Conservation (phyloP, 139 green algal genomes). For the Picocystis salinarum region DNA sequence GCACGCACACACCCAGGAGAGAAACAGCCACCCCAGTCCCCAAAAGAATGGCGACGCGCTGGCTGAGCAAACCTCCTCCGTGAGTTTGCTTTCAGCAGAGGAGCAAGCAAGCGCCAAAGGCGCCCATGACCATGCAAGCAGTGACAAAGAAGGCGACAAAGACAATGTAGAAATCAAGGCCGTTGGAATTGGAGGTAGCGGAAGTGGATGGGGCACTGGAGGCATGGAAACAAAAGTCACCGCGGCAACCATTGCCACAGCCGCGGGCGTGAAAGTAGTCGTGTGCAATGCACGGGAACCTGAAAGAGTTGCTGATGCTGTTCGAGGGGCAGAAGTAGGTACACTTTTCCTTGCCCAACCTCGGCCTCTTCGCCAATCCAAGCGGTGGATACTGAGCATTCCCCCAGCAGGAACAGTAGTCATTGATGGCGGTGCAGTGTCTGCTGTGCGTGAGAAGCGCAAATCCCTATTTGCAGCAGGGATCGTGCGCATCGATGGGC, state of each 20-base stretch:
- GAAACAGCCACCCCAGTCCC: no score
- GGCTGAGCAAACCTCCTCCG: no score
- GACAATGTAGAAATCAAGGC: no score
- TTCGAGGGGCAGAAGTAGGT: constrained; percentile 23
- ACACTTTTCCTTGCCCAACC: constrained; percentile 37
- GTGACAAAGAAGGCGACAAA: no score
- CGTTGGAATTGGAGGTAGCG: no score
- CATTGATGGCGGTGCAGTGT: constrained; percentile 51
- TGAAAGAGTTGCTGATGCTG: constrained; percentile 29
- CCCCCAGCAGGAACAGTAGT: constrained; percentile 33
- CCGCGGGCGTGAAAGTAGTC: constrained; percentile 57
- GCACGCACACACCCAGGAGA: no score
- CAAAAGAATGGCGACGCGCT: no score
- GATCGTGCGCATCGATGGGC: constrained; percentile 30
- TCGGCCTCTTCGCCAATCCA: neutral
- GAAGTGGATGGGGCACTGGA: constrained; percentile 74
- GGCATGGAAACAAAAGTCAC: constrained; percentile 92
- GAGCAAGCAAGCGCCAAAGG: no score
- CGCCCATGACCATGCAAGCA: no score
- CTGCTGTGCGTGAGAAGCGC: constrained; percentile 37
- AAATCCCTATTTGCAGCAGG: constrained; percentile 65
- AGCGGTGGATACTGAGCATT: constrained; percentile 13
- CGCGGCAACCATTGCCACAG: constrained; percentile 66
- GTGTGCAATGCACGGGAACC: constrained; percentile 18
- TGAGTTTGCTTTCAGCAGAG: no score